Base-by-base conservation (phyloP, 345 rosid species). In the Sisymbrium altissimum region DNA sequence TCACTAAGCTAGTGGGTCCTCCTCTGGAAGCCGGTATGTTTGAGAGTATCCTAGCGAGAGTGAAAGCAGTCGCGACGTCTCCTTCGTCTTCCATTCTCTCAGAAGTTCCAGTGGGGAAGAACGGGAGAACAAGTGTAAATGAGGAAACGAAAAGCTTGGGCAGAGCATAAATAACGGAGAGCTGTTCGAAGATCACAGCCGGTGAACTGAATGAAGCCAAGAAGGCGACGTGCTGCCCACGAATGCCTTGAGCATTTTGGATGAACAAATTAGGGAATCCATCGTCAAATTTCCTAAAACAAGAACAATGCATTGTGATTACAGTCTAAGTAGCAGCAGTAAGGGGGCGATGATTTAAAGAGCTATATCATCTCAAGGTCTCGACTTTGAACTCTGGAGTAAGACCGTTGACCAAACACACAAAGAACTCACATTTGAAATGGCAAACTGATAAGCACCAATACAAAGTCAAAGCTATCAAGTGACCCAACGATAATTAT, bases 11-110 rank as follows among this genome's bases (percentile, higher is more conserved):
- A 69, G 97, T 95, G 1, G 99, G 97, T 6, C 99, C 97, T 49
- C 97, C 99, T 70, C 96, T 86, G 0, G 99, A 86, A 68, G 87
- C 75, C 0, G 97, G 99, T 71, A 89, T 91, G 48, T 89, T 83
- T 0, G 99, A 91, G 75, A 95, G 82, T 60, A 89, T 95, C 83
- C 99, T 87, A 4, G 99, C 97, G 6, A 95, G 97, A 67, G 99
- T 95, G 64, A 91, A 95, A 66, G 99, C 99, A 8, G 99, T 95
- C 0, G 97, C 97, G 5, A 89, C 93, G 57, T 92, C 97, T 38
- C 99, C 99, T 75, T 95, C 99, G 2, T 95, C 99, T 78, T 95
- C 99, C 99, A 95, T 95, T 19, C 97, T 86, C 85, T 95, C 99
- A 0, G 93, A 95, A 38, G 99, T 95, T 11, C 99, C 99, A 3